Conservation (phyloP, 164 flowering plant species). For the Sextonia rubra region DNA sequence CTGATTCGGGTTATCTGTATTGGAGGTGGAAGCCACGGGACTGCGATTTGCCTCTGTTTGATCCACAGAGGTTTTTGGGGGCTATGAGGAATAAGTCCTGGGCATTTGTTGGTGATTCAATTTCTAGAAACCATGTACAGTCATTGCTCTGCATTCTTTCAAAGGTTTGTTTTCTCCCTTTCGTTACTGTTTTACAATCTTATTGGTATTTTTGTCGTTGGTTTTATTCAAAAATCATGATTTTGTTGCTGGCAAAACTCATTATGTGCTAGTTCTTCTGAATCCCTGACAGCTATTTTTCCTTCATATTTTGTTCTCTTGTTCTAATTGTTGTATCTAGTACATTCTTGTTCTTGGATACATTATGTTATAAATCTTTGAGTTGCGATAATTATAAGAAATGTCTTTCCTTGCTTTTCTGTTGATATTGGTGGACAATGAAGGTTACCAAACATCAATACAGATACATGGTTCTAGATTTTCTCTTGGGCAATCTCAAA, state of each 20-base stretch:
- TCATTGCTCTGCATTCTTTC: slow-evolving; percentile 85
- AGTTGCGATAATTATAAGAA: too few relatives aligned
- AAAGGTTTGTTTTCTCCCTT: slow-evolving; percentile 33
- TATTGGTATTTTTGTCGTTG: not conserved
- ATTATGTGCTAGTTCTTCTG: not conserved
- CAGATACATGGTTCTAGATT: not conserved
- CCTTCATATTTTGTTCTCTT: not conserved
- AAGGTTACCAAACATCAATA: not conserved
- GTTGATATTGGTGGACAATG: not conserved
- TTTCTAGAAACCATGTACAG: slow-evolving; percentile 86
- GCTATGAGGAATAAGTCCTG: slow-evolving; percentile 72
- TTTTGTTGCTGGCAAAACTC: not conserved
- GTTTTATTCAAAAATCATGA: too few relatives aligned
- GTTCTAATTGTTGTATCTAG: not conserved
- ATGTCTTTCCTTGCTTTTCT: too few relatives aligned
- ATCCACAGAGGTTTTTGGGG: slow-evolving; percentile 58
- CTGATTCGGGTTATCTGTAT: slow-evolving; percentile 70
- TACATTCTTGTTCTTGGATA: too few relatives aligned
- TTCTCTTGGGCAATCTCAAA: not conserved
- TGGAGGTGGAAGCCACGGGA: slow-evolving; percentile 85
- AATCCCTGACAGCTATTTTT: not conserved
- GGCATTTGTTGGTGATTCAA: slow-evolving; percentile 91
- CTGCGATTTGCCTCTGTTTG: slow-evolving; percentile 60
- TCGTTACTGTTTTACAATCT: not conserved
- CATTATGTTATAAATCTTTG: too few relatives aligned